Evolutionary conservation across 2,329 filamentous ascomycete species (phyloP), one percentile per base, ranked within the genome.

Genomic region (Ceratocystis cubensis): DNA sequence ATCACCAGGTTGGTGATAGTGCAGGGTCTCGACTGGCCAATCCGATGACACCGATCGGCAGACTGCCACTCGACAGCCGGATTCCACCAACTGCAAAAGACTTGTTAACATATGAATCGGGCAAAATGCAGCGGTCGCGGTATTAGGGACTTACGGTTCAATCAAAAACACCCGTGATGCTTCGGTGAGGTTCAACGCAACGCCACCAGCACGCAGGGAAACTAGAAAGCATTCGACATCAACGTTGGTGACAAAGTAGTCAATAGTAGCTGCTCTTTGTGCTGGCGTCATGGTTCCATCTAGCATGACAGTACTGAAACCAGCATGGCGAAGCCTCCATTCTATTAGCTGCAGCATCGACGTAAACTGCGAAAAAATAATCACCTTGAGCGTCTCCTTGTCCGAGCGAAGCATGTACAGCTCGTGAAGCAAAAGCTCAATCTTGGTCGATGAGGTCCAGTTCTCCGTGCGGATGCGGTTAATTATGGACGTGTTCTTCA

Each of bases 11-110:
- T 86, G 1, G 92, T 97, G 71, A 99, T 96, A 45, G 90, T 90
- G 74, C 94, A 97, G 33, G 93, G 93, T 6, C 94, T 88, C 61
- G 87, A 89, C 78, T 99, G 94, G 41, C 94, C 94, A 71, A 97
- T 99, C 66, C 94, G 91, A 76, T 97, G 94, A 73, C 88, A 91
- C 70, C 89, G 84, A 75, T 99, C 94, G 2, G 94, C 94, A 69
- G 89, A 94, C 77, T 99, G 94, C 94, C 94, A 99, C 77, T 99
- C 94, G 0, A 93, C 93, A n/a, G 92, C 92, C n/a, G 94, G 94
- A 71, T 97, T 97, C 94, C 94, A 99, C 94, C 94, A 97, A 71
- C 88, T 91, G 33, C 41, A 65, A 15, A 13, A 1, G 50, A 22
- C n/a, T 57, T 20, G 70, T 70, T 53, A 69, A 62, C 20, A 30